Percentiles rank a stretch among this genome's conserved stretches.
Conservation (phyloP, 1,284 basidiomycete species). For the Leccinum pachyderme region DNA sequence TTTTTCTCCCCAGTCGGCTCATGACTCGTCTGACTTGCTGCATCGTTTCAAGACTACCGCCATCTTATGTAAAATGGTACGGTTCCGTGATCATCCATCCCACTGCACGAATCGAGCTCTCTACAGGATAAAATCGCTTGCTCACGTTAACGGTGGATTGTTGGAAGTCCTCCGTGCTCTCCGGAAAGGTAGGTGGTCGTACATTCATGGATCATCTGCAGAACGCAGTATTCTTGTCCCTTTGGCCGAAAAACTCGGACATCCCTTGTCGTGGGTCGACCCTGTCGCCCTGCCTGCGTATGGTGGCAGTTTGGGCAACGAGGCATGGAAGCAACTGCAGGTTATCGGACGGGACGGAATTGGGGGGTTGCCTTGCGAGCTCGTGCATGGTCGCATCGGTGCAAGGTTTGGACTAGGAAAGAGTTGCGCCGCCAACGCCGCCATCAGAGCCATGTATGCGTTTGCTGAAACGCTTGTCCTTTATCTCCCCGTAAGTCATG, state of each 20-base stretch:
- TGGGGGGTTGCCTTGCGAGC: constrained; percentile 71
- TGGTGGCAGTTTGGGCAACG: constrained; percentile 51
- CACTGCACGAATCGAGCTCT: not conserved
- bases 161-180: constrained; percentile 52
- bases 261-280: constrained; percentile 62
- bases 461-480: constrained; percentile 62
- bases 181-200: constrained; percentile 57
- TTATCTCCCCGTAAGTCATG: constrained; percentile 60
- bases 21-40: constrained; percentile 2
- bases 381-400: constrained; percentile 60
- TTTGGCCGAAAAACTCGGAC: constrained; percentile 55
- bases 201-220: constrained; percentile 41
- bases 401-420: constrained; percentile 43
- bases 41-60: constrained; percentile 51
- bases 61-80: constrained; percentile 69
- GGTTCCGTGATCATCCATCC: not conserved
- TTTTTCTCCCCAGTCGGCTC: not conserved
- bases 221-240: constrained; percentile 40
- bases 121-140: constrained; percentile 62
- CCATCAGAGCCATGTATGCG: constrained; percentile 49
- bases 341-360: constrained; percentile 49
- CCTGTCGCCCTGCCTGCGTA: constrained; percentile 54
- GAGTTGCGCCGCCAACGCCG: constrained; percentile 60
- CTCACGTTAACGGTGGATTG: constrained; percentile 62
- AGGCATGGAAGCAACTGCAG: constrained; percentile 53